Evolutionary conservation across 169 alveolate genomes (phyloP), one percentile per base, ranked within the genome.

Genomic region (Besnoitia besnoiti): DNA sequence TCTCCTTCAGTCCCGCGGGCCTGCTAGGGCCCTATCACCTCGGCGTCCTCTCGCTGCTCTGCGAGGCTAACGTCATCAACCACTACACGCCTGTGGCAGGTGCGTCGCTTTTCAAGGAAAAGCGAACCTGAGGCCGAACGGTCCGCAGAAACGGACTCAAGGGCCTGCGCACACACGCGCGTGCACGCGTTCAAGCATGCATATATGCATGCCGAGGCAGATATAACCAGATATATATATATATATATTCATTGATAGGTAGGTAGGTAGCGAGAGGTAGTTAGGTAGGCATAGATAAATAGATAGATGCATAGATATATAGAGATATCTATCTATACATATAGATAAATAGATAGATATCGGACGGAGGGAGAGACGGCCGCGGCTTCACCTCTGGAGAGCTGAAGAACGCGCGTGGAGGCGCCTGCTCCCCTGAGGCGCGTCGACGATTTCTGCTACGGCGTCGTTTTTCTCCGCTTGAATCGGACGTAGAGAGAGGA

Each of bases 1-100:
- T 90, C 61, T 93, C 95, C 39, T 93, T 93, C 59, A 61, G 93
- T n/a, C 95, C 95, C 7, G 95, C 95, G 1, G 95, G 95, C 49
- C 89, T 93, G 0, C 61, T 93, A 0, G 79, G 85, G 37, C 94
- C 95, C 14, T 93, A 93, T n/a, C 95, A 93, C 82, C 82, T 89
- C 27, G 95, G 95, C 0, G 95, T 82, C 0, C 27, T 85, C 39
- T 46, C 80, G 46, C 50, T 47, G n/a, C 92, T 93, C 16, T 46
- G 87, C 42, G 92, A 93, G 19, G 61, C 75, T 24, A 91, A 91
- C 37, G 90, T 82, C 35, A 73, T 93, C n/a, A 84, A 85, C 67
- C 80, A 93, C 51, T 49, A 80, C 55, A 87, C 94, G 1, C 95
- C 95, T 50, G 67, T 93, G 19, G 85, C 92, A 5, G 94, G 94